A percentile compares a stretch with the other conserved stretches of the same genome.
Conservation (phyloP, 805 yeast species). For the Sugiyamaella boreocaroliniensis region DNA sequence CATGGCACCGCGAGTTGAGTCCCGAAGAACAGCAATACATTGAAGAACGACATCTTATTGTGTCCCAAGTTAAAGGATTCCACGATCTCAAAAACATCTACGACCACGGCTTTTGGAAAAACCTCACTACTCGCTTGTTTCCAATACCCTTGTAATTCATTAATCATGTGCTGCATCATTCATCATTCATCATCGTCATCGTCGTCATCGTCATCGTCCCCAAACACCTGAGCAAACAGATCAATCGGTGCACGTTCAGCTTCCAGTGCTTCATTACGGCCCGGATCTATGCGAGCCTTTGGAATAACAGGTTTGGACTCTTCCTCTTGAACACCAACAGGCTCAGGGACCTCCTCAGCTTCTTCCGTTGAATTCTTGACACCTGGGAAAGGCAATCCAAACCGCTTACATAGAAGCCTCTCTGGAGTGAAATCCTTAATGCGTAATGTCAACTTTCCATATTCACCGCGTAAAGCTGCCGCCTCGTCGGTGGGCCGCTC, state of each 20-base stretch:
- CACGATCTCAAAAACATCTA: slow-evolving; percentile 35
- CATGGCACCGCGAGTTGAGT: slow-evolving; percentile 26
- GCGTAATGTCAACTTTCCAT: slow-evolving; percentile 21
- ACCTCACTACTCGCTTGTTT: slow-evolving; percentile 15
- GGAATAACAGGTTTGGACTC: not conserved
- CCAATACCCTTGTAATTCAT: slow-evolving; percentile 1
- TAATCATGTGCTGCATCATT: not conserved
- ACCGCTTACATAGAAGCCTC: slow-evolving; percentile 24
- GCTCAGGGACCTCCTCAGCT: not conserved
- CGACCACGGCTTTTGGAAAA: slow-evolving; percentile 31
- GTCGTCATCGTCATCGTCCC: slow-evolving; percentile 10
- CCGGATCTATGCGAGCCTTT: not conserved
- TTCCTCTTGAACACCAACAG: not conserved
- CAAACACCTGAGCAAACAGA: slow-evolving; percentile 21
- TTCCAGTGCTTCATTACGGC: not conserved
- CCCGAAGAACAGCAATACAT: slow-evolving; percentile 24
- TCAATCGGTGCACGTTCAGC: slow-evolving; percentile 17
- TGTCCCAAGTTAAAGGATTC: slow-evolving; percentile 21
- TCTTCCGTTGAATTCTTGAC: not conserved
- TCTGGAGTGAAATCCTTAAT: slow-evolving; percentile 19
- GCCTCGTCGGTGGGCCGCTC: slow-evolving; percentile 7
- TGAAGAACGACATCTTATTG: slow-evolving; percentile 15
- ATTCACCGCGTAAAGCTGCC: slow-evolving; percentile 21
- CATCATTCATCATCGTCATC: not conserved
- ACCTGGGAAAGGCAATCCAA: slow-evolving; percentile 16